Evolutionary conservation across 129 eudicot genomes (phyloP), one percentile per base, ranked within the genome.

Genomic region (Deinandra increscens): DNA sequence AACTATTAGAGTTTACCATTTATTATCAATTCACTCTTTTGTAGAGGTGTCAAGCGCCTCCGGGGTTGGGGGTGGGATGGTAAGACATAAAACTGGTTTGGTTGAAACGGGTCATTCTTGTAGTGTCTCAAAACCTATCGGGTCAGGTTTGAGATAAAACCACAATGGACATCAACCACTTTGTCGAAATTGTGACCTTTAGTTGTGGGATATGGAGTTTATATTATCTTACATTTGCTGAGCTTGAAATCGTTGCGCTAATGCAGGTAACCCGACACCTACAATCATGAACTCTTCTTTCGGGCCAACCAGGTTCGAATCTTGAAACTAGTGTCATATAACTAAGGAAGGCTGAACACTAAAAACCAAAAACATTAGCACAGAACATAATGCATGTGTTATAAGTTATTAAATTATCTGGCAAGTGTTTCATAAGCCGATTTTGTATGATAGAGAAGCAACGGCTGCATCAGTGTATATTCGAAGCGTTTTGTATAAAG

Each of bases 271-370:
- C 82, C 0, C 74, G 86, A 49, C 80, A 60, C 97, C 93, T 18
- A 53, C 83, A 60, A 80, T 49, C 31, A 79, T 84, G 41, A 85
- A 64, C 76, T 81, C 84, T 67, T 91, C 93, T 42, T 33, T 69
- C 17, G 96, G 93, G 75, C 93, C 96, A 31, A 79, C 44, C 45
- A 85, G 71, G 50, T 91, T 88, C 7, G 85, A 90, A 65, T 84
- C 31, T 26, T 71, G 84, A 88, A 88, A 34, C 84, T 91, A 19
- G 96, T 82, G 63, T 85, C 84, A 22, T 96, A 72, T 91, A 82
- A 63, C 80, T 81, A 55, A 85, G 75, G 73, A 71, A 75, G 79
- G 80, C 70, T 13, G 90, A 83, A 3, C 84, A n/a, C 96, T 91
- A 68, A 69, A 72, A 68, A 17, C 26, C 44, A 50, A 38, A 60